phyloP scores from a whole-genome alignment of 805 yeast species.

The Tanozyma kutaoensis region DNA sequence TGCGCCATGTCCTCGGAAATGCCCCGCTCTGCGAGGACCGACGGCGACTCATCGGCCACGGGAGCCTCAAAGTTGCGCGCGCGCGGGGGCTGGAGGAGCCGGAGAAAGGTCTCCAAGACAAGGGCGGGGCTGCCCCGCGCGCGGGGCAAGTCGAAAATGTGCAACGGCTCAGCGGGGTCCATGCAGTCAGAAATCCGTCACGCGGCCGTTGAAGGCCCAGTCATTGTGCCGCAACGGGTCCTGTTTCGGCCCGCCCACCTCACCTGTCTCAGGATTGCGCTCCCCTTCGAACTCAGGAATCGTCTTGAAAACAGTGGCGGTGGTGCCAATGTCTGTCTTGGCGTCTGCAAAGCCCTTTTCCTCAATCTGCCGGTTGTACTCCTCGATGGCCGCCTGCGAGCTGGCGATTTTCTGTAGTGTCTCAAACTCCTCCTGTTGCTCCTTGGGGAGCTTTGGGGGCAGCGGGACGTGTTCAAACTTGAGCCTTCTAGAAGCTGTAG shows the following conservation, averaged over 20 bases:
- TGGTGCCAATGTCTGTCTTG: conserved; percentile 42
- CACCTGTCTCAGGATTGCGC: conserved; percentile 87
- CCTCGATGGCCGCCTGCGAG: conserved; percentile 67
- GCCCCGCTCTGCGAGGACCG: conserved; percentile 18
- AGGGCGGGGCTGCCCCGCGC: too few species aligned
- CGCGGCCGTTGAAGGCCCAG: conserved; percentile 92
- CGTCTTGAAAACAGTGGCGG: conserved; percentile 57
- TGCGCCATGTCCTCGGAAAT: conserved; percentile 13
- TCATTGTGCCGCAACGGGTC: conserved; percentile 81
- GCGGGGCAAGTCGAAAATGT: conserved; percentile 5
- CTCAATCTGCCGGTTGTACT: conserved; percentile 39
- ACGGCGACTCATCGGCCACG: conserved; percentile 3
- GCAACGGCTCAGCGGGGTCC: conserved; percentile 1
- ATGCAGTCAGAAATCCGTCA: conserved; percentile 63
- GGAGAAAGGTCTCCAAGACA: conserved; percentile 32
- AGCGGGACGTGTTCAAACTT: conserved; percentile 14
- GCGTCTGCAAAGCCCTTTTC: conserved; percentile 7
- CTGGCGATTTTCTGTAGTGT: conserved; percentile 67
- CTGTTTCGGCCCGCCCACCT: conserved; percentile 94
- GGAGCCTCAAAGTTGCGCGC: conserved; percentile 35
- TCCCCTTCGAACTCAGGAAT: conserved; percentile 96
- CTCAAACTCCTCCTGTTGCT: conserved; percentile 88
- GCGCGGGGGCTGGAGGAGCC: conserved; percentile 33
- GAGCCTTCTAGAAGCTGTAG: too few species aligned
- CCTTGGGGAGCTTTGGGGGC: conserved; percentile 68